phyloP scores from a whole-genome alignment of 2,329 filamentous ascomycete genomes.

The Botryotinia narcissicola region DNA sequence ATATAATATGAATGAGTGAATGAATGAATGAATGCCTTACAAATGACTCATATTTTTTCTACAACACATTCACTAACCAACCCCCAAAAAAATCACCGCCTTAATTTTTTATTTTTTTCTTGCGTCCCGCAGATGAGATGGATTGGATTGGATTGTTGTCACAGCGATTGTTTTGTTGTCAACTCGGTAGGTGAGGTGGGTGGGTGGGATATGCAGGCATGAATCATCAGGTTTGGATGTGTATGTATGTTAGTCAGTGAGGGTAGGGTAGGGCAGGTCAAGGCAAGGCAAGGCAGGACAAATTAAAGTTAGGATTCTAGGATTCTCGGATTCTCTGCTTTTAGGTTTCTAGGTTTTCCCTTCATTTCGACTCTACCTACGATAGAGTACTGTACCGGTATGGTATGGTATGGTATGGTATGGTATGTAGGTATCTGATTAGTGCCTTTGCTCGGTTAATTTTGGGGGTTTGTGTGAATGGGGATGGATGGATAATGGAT shows the following conservation, averaged over 20 bases:
- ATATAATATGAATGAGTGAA: background rate
- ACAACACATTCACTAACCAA: background rate
- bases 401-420: too few relatives aligned
- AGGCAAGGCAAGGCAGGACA: too few relatives aligned
- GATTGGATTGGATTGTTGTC: background rate
- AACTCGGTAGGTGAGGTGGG: background rate
- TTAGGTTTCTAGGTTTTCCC: too few relatives aligned
- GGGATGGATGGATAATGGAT: too few relatives aligned
- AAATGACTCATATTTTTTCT: background rate
- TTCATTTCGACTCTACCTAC: too few relatives aligned
- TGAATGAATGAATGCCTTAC: background rate
- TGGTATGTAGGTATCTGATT: background rate
- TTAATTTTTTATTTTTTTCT: background rate
- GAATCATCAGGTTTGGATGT: too few relatives aligned
- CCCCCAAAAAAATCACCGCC: background rate
- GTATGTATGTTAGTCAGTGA: too few relatives aligned
- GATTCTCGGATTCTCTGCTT: too few relatives aligned
- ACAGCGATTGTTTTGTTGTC: background rate
- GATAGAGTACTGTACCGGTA: too few relatives aligned
- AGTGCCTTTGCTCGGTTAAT: background rate
- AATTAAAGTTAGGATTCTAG: too few relatives aligned
- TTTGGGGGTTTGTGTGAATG: too few relatives aligned
- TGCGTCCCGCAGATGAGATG: background rate
- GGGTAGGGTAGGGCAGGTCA: too few relatives aligned
- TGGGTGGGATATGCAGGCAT: background rate